Evolutionary conservation across 2,329 filamentous ascomycete genomes (phyloP), one percentile per base, ranked within the genome.

Genomic region (Leptographium galeiforme): DNA sequence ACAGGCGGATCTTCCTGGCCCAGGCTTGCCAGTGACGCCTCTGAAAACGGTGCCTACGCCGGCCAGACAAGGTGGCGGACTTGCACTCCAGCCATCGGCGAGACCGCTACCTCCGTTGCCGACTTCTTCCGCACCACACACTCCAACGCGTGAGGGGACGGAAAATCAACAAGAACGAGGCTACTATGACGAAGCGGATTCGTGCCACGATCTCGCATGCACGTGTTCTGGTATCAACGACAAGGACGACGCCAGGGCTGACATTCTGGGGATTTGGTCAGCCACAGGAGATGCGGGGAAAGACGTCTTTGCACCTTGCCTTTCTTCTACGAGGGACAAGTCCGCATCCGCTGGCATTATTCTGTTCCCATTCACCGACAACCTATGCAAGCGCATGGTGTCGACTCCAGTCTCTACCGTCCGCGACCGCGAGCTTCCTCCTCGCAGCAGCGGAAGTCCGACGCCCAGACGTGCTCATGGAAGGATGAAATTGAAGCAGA

Each of bases 361-460:
- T 5, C 25, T 53, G 25, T 45, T 49, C 2, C 57, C 56, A 0
- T 59, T 59, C 14, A 57, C 57, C 2, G 57, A 59, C 48, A 51
- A 45, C 18, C 56, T 57, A 6, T 45, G 51, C 49, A 59, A 59
- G 56, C 56, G 52, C 40, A 18, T 47, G 3, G 32, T 39, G n/a
- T 30, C 34, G 47, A 48, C 33, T 47, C 3, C 16, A 19, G 45
- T 4, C 4, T 36, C 16, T 12, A 8, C n/a, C 10, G 33, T 8
- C n/a, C 11, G 18, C 19, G 18, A 1, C 19, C 40, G 11, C n/a
- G 18, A 25, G 19, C 10, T 12, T 43, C 6, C 2, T 10, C 39
- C 8, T 40, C 39, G 18, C 14, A 40, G 39, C 39, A 16, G 39
- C 16, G 40, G 19, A 19, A 43, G 40, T 19, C 40, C 40, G 7